Evolutionary conservation across 805 yeast genomes (phyloP).

Genomic region (Blastobotrys americana): DNA sequence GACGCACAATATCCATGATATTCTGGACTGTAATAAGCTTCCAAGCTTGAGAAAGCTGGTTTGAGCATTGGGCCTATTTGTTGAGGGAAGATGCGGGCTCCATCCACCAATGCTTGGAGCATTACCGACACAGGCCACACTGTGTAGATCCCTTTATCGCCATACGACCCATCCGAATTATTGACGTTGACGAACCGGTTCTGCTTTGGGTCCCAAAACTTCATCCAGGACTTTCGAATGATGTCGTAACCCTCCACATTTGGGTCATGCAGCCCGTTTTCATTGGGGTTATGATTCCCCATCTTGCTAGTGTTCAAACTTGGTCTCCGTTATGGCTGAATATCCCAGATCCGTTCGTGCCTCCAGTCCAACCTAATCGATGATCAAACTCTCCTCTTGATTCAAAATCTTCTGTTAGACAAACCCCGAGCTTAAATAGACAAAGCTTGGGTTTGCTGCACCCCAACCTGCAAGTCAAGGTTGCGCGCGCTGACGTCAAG

Average conservation of each 20-base stretch:
- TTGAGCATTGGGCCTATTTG: conserved; percentile 48
- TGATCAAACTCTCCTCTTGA: too few relatives aligned
- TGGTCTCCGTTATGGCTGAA: too few relatives aligned
- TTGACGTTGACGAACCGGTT: conserved; percentile 23
- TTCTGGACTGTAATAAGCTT: conserved; percentile 44
- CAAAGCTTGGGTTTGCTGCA: too few relatives aligned
- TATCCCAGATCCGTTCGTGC: too few relatives aligned
- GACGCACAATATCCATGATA: conserved; percentile 59
- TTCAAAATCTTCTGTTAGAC: too few relatives aligned
- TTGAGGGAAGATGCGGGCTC: conserved; percentile 44
- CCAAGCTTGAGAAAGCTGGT: conserved; percentile 44
- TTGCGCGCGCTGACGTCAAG: too few relatives aligned
- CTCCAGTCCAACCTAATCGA: too few relatives aligned
- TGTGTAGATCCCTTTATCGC: conserved; percentile 48
- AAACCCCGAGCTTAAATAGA: too few relatives aligned
- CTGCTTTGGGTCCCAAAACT: conserved; percentile 24
- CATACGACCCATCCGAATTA: conserved; percentile 39
- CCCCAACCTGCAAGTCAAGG: too few relatives aligned
- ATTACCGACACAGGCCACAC: conserved; percentile 67
- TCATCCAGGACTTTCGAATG: conserved; percentile 15
- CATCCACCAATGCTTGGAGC: conserved; percentile 61
- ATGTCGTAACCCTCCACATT: conserved; percentile 26
- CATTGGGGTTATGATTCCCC: too few relatives aligned
- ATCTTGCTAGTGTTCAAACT: too few relatives aligned
- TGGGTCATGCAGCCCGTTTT: conserved; percentile 14